Conservation (phyloP, 208 protist species). For the Trypanosoma melophagium region DNA sequence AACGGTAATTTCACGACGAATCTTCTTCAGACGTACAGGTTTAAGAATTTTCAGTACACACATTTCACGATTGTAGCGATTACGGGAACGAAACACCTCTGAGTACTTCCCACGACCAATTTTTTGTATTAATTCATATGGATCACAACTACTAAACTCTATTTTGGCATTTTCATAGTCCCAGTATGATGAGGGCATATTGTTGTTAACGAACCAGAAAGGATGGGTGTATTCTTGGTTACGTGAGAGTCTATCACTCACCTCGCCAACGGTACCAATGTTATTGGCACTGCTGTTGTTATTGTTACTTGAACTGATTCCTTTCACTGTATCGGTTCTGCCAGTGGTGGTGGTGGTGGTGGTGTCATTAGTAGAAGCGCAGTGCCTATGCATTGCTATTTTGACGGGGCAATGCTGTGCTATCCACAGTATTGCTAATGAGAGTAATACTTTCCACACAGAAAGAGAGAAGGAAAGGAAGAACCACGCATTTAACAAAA, state of each 20-base stretch:
- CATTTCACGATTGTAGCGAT: constrained; percentile 82
- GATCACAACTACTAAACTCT: constrained; percentile 83
- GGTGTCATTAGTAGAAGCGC: no score
- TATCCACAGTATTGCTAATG: no score
- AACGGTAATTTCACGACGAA: constrained; percentile 98
- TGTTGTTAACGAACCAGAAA: constrained; percentile 77
- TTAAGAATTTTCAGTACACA: constrained; percentile 99
- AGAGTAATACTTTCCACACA: no score
- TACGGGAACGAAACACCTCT: constrained; percentile 98
- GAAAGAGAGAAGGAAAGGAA: not conserved
- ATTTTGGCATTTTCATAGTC: constrained; percentile 92
- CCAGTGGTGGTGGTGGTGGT: no score
- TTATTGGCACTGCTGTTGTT: not conserved
- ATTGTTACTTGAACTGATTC: not conserved
- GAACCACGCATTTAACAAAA: not conserved
- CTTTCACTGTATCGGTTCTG: no score
- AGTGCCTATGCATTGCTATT: no score
- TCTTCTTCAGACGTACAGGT: constrained; percentile 99
- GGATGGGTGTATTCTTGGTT: constrained; percentile 42
- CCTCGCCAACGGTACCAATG: not conserved
- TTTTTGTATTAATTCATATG: constrained; percentile 96
- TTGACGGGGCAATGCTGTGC: no score
- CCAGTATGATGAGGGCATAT: constrained; percentile 87
- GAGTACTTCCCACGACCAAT: constrained; percentile 98
- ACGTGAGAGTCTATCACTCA: not conserved